These are phyloP conservation scores for Aspergillus fijiensis DNA, from an alignment of 2,329 filamentous ascomycete species.

Conservation along the genomic window DNA sequence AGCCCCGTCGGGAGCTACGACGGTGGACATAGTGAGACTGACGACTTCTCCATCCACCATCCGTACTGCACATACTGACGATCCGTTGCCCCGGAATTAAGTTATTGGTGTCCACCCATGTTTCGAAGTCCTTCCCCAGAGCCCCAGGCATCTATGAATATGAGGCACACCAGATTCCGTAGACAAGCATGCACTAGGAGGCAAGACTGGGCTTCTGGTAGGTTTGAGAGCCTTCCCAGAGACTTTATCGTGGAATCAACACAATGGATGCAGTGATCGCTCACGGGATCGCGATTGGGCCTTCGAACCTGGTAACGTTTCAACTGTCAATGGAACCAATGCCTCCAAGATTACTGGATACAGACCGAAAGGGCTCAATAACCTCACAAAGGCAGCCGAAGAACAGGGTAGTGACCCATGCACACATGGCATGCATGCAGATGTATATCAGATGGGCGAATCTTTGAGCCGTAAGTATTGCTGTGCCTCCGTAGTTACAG, in stretches of 20 bases:
- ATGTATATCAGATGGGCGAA: constrained; percentile 9
- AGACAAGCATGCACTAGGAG: too few relatives aligned
- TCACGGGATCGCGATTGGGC: background rate
- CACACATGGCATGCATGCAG: constrained; percentile 13
- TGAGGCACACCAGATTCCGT: background rate
- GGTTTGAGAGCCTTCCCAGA: background rate
- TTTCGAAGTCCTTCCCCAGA: background rate
- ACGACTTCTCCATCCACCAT: background rate
- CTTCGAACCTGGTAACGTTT: background rate
- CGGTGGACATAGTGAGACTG: background rate
- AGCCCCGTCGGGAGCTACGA: background rate
- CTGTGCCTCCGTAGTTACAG: background rate
- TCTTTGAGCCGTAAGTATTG: background rate
- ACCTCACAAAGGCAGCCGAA: constrained; percentile 6
- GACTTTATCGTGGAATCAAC: background rate
- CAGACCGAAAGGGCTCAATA: background rate
- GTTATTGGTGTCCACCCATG: background rate
- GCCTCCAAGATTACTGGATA: background rate
- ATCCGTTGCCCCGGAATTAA: background rate
- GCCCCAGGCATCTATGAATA: background rate
- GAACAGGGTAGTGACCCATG: background rate
- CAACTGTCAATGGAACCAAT: background rate
- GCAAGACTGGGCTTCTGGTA: too few relatives aligned
- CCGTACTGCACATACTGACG: background rate
- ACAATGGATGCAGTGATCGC: background rate